phyloP scores from a whole-genome alignment of 345 rosid genomes.

The Hibiscus tridactylites region DNA sequence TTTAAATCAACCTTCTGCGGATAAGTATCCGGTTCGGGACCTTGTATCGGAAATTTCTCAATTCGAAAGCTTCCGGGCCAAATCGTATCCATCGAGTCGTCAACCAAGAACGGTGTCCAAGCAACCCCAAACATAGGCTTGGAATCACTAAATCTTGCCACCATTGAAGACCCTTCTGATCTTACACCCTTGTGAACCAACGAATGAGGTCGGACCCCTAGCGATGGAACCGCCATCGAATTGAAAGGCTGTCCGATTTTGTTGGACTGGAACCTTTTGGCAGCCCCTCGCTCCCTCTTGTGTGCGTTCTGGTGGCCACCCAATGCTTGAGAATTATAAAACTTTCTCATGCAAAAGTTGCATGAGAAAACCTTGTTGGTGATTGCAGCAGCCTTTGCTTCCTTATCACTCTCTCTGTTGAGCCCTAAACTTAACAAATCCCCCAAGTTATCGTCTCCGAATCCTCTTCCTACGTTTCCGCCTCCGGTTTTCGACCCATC shows the following conservation, averaged over 20 bases:
- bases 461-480: too few species aligned
- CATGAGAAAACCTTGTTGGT: constrained; percentile 32
- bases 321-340: constrained; percentile 43
- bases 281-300: constrained; percentile 37
- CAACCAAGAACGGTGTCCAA: constrained; percentile 16
- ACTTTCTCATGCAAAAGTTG: constrained; percentile 41
- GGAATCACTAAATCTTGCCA: constrained; percentile 10
- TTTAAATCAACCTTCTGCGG: constrained; percentile 28
- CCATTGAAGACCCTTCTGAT: constrained; percentile 18
- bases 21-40: constrained; percentile 5
- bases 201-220: constrained; percentile 35
- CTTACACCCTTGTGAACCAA: constrained; percentile 26
- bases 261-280: constrained; percentile 28
- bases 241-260: constrained; percentile 21
- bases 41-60: constrained; percentile 14
- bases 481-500: constrained; percentile 11
- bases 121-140: constrained; percentile 15
- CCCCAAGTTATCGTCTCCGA: constrained; percentile 12
- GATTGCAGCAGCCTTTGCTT: neutral
- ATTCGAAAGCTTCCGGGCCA: constrained; percentile 43
- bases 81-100: constrained; percentile 17
- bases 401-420: constrained; percentile 1
- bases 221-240: constrained; percentile 18
- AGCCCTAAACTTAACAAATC: constrained; percentile 34
- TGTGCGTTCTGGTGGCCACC: constrained; percentile 54